phyloP scores from a whole-genome alignment of 2,329 filamentous ascomycete species.

The Phaeosphaeriaceae sp. region DNA sequence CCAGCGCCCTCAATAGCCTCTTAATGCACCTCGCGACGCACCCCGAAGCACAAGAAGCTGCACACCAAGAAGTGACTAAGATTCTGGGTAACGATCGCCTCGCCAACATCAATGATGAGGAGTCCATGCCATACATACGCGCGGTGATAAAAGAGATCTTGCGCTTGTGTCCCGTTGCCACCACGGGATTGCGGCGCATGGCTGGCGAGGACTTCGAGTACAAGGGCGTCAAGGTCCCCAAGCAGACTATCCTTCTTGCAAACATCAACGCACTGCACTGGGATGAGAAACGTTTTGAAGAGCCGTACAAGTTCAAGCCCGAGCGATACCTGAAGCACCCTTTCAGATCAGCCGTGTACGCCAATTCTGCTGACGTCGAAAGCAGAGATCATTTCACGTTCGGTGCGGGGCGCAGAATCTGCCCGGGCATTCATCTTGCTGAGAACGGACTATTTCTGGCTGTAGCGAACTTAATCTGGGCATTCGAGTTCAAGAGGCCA shows the following conservation, averaged over 20 bases:
- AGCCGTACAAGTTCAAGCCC: conserved; percentile 40
- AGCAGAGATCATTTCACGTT: conserved; percentile 34
- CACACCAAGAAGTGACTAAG: conserved; percentile 14
- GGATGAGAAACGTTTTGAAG: conserved; percentile 26
- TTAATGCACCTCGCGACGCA: conserved; percentile 20
- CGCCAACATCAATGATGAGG: conserved; percentile 9
- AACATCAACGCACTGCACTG: conserved; percentile 31
- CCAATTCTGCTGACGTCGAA: conserved; percentile 28
- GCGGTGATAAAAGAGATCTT: conserved; percentile 35
- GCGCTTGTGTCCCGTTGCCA: conserved; percentile 33
- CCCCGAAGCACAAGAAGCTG: conserved; percentile 11
- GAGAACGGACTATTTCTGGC: conserved; percentile 28
- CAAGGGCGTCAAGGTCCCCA: conserved; percentile 43
- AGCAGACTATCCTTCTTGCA: conserved; percentile 34
- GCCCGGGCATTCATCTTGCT: conserved; percentile 31
- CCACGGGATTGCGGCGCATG: conserved; percentile 24
- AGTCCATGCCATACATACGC: conserved; percentile 37
- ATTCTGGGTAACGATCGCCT: conserved; percentile 11
- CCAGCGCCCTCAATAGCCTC: conserved; percentile 30
- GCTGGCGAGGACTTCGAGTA: conserved; percentile 35
- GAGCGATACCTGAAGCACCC: conserved; percentile 33
- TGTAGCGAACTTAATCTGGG: conserved; percentile 31
- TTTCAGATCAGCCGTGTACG: conserved; percentile 22
- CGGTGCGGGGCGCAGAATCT: conserved; percentile 30
- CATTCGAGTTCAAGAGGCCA: conserved; percentile 26